A percentile compares a stretch with the other conserved stretches of the same genome.
These are phyloP conservation scores for Amniculicola lignicola DNA, from an alignment of 495 filamentous ascomycete species.

Conservation along the genomic window DNA sequence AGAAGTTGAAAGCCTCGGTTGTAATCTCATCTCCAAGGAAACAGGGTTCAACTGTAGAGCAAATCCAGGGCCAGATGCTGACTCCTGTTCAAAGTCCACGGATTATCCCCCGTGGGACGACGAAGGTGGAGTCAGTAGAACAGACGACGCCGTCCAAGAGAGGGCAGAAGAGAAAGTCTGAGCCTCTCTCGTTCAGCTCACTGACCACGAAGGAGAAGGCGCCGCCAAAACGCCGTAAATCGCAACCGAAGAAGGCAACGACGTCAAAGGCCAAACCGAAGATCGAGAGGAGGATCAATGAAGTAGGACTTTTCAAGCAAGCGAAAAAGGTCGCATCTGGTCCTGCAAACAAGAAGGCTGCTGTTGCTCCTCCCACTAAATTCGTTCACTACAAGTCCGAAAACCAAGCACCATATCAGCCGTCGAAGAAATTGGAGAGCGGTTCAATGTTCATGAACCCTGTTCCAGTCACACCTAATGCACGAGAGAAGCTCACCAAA, in stretches of 20 bases:
- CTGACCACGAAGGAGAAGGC: slow-evolving; percentile 9
- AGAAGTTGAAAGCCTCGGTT: slow-evolving; percentile 14
- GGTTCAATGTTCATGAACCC: too few relatives aligned
- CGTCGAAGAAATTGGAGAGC: background rate
- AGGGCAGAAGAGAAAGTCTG: slow-evolving; percentile 7
- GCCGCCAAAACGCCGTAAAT: background rate
- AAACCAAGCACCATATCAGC: background rate
- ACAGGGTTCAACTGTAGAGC: background rate
- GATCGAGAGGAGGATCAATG: slow-evolving; percentile 6
- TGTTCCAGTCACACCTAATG: too few relatives aligned
- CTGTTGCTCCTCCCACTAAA: background rate
- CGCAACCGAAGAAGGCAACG: slow-evolving; percentile 6
- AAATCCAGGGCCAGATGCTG: slow-evolving; percentile 23
- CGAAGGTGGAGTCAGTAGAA: slow-evolving; percentile 2
- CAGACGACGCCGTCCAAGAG: background rate
- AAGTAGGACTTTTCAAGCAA: background rate
- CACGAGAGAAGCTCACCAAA: too few relatives aligned
- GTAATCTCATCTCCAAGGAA: slow-evolving; percentile 23
- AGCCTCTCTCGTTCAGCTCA: too few relatives aligned
- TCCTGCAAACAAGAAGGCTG: background rate
- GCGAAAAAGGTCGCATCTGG: too few relatives aligned
- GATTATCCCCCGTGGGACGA: background rate
- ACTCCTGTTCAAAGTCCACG: slow-evolving; percentile 22
- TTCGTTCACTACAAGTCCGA: background rate
- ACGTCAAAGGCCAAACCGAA: slow-evolving; percentile 4